Percentiles rank a stretch among this genome's conserved stretches.
These are phyloP conservation scores for Xylaria sp. DNA, from an alignment of 2,329 filamentous ascomycete genomes.

Conservation along the genomic window DNA sequence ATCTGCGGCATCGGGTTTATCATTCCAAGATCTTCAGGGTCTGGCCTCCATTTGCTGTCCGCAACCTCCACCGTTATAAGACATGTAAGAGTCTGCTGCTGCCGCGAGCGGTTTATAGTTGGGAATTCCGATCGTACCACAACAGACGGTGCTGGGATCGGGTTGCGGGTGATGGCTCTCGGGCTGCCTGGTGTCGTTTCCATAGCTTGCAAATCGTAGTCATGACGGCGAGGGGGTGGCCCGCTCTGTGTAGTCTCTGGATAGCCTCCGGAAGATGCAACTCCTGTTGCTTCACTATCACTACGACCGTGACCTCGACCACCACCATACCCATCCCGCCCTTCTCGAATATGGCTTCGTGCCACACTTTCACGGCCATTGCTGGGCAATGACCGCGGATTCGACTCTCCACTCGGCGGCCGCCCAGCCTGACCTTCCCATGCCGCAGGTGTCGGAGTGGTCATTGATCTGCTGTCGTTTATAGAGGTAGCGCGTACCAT, in stretches of 20 bases:
- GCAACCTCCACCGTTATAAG: slow-evolving; percentile 93
- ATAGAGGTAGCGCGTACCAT: slow-evolving; percentile 86
- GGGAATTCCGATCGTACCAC: slow-evolving; percentile 97
- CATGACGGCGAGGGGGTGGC: slow-evolving; percentile 78
- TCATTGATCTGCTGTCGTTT: slow-evolving; percentile 68
- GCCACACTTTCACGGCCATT: slow-evolving; percentile 49
- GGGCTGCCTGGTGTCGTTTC: slow-evolving; percentile 84
- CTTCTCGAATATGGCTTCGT: slow-evolving; percentile 58
- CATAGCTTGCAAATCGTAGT: slow-evolving; percentile 97
- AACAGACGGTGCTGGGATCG: slow-evolving; percentile 90
- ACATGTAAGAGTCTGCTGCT: slow-evolving; percentile 95
- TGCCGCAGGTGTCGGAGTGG: slow-evolving; percentile 67
- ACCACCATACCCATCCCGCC: slow-evolving; percentile 60
- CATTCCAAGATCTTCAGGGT: slow-evolving; percentile 80
- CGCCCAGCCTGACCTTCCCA: slow-evolving; percentile 75
- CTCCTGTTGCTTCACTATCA: slow-evolving; percentile 80
- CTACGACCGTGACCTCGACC: slow-evolving; percentile 74
- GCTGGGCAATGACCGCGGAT: slow-evolving; percentile 41
- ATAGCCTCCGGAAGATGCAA: slow-evolving; percentile 82
- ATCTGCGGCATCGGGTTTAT: slow-evolving; percentile 57
- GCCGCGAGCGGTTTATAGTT: slow-evolving; percentile 88
- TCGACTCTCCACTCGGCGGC: slow-evolving; percentile 61
- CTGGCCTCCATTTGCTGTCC: slow-evolving; percentile 89
- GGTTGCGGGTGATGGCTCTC: slow-evolving; percentile 78
- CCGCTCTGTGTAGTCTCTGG: slow-evolving; percentile 78